Conservation (phyloP, 2,329 filamentous ascomycete species). For the Botryotinia convoluta region DNA sequence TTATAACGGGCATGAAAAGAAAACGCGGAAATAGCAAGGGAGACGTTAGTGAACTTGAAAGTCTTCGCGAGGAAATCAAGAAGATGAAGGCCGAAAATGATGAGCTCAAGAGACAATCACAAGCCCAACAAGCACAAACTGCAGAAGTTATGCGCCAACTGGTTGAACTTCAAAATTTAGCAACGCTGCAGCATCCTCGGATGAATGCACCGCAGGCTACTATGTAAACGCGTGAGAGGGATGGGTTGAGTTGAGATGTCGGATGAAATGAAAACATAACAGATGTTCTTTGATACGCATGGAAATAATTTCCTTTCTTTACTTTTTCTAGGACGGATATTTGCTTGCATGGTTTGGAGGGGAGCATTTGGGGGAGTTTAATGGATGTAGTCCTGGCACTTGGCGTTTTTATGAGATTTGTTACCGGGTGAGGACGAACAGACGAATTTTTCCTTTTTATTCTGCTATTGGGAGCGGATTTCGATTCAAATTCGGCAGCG, state of each 20-base stretch:
- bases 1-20: slow-evolving; percentile 44
- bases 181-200: slow-evolving; percentile 15
- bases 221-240: slow-evolving; percentile 7
- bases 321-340: neutral
- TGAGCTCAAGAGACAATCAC: slow-evolving; percentile 40
- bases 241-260: neutral
- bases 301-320: slow-evolving; percentile 1
- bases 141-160: slow-evolving; percentile 23
- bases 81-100: slow-evolving; percentile 63
- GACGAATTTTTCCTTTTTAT: neutral
- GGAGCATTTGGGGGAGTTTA: slow-evolving; percentile 18
- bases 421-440: neutral
- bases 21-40: slow-evolving; percentile 44
- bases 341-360: slow-evolving; percentile 13
- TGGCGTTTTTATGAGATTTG: slow-evolving; percentile 12
- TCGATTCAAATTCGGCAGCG: neutral
- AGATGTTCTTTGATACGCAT: neutral
- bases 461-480: neutral
- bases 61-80: slow-evolving; percentile 62
- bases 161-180: slow-evolving; percentile 17
- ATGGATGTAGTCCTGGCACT: slow-evolving; percentile 14
- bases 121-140: slow-evolving; percentile 16
- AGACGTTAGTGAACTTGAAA: slow-evolving; percentile 26
- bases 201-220: slow-evolving; percentile 20
- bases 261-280: neutral